These are phyloP conservation scores for Hortaea sp. DNA, from an alignment of 2,329 filamentous ascomycete species.

Conservation along the genomic window DNA sequence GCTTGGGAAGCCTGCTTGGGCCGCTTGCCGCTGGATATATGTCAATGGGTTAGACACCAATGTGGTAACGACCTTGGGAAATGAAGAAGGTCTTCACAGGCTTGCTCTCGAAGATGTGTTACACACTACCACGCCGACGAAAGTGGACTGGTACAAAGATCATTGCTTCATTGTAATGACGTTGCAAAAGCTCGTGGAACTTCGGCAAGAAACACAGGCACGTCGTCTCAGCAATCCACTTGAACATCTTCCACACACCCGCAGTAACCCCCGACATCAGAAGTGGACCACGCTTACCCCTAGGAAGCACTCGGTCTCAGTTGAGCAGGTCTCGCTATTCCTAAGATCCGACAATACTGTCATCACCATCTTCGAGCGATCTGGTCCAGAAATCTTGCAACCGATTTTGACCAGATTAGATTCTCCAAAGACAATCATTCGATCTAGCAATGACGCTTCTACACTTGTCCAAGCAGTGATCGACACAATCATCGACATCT, in stretches of 20 bases:
- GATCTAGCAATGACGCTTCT: slow-evolving; percentile 76
- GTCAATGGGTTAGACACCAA: slow-evolving; percentile 55
- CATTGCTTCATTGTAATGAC: slow-evolving; percentile 34
- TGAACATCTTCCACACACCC: background rate
- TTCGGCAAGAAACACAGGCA: background rate
- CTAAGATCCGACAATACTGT: slow-evolving; percentile 78
- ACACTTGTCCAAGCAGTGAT: slow-evolving; percentile 83
- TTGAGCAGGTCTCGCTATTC: slow-evolving; percentile 87
- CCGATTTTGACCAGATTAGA: slow-evolving; percentile 70
- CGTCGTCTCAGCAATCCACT: background rate
- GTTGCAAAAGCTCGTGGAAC: slow-evolving; percentile 57
- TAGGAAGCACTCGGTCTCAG: slow-evolving; percentile 42
- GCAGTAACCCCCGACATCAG: background rate
- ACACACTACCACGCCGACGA: slow-evolving; percentile 72
- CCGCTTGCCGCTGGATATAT: slow-evolving; percentile 81
- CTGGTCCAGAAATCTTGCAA: slow-evolving; percentile 69
- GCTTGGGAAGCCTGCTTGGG: slow-evolving; percentile 57
- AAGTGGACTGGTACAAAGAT: slow-evolving; percentile 73
- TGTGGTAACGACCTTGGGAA: slow-evolving; percentile 69
- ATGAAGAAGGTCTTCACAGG: slow-evolving; percentile 66
- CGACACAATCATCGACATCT: slow-evolving; percentile 82
- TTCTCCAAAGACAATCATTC: slow-evolving; percentile 68
- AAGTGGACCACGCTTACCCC: background rate
- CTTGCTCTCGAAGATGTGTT: slow-evolving; percentile 83
- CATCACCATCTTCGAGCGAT: slow-evolving; percentile 85